These are phyloP conservation scores for Xerocomellus amylosporus DNA, from an alignment of 768 basidiomycete genomes.

Conservation along the genomic window DNA sequence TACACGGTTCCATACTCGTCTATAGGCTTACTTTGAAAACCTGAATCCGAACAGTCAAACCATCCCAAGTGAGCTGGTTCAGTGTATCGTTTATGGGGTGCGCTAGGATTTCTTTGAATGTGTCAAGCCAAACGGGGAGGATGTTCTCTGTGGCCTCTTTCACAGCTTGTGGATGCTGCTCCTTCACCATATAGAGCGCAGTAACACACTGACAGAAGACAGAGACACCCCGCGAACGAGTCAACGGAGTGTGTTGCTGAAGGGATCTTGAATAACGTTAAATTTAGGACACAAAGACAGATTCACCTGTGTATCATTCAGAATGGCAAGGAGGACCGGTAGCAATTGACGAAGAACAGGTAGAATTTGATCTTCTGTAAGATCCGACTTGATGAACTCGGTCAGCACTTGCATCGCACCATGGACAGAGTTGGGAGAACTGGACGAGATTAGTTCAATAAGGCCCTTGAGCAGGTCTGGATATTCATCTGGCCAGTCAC, in stretches of 20 bases:
- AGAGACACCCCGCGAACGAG: constrained; percentile 79
- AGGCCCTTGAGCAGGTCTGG: constrained; percentile 79
- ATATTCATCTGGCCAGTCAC: constrained; percentile 97
- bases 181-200: constrained; percentile 93
- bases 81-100: constrained; percentile 61
- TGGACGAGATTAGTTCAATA: constrained; percentile 72
- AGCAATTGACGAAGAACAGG: constrained; percentile 87
- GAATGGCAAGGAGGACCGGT: constrained; percentile 77
- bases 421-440: constrained; percentile 74
- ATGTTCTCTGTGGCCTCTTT: constrained; percentile 79
- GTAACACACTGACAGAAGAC: constrained; percentile 90
- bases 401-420: constrained; percentile 95
- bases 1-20: background rate
- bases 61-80: constrained; percentile 71
- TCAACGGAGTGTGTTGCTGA: constrained; percentile 71
- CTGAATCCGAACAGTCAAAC: constrained; percentile 73
- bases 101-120: constrained; percentile 74
- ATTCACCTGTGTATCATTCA: constrained; percentile 71
- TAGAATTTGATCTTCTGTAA: constrained; percentile 92
- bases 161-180: constrained; percentile 83
- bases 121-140: constrained; percentile 89
- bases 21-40: constrained; percentile 67
- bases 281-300: background rate
- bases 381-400: constrained; percentile 89
- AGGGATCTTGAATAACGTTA: background rate